phyloP scores from a whole-genome alignment of 2,329 filamentous ascomycete species.

The Elsinoe perseae region DNA sequence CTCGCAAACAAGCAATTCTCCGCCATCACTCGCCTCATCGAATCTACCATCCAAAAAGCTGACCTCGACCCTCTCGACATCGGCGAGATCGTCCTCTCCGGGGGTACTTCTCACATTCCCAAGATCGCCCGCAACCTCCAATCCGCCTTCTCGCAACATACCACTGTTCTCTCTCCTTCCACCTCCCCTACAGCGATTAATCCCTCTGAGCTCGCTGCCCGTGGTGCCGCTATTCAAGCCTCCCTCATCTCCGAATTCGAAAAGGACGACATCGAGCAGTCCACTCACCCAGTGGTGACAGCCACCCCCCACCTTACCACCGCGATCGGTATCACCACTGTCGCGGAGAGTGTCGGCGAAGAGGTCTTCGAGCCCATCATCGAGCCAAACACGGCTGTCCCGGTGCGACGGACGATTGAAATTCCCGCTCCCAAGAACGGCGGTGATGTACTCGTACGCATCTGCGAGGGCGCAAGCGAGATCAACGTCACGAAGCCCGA shows the following conservation, averaged over 20 bases:
- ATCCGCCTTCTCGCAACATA: conserved; percentile 72
- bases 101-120: conserved; percentile 87
- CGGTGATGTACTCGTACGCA: conserved; percentile 78
- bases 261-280: conserved; percentile 86
- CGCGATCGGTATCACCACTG: conserved; percentile 76
- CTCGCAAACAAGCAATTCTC: conserved; percentile 78
- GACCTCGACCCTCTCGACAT: conserved; percentile 86
- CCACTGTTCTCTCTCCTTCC: conserved; percentile 72
- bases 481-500: conserved; percentile 91
- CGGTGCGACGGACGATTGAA: conserved; percentile 75
- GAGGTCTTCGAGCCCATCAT: conserved; percentile 76
- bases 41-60: conserved; percentile 83
- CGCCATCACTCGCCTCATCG: conserved; percentile 77
- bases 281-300: conserved; percentile 88
- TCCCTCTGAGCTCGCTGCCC: conserved; percentile 80
- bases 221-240: conserved; percentile 91
- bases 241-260: conserved; percentile 94
- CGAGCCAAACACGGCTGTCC: conserved; percentile 77
- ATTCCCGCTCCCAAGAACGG: conserved; percentile 69
- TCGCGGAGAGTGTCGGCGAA: conserved; percentile 49
- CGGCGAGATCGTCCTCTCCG: conserved; percentile 87
- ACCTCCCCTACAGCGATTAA: conserved; percentile 74
- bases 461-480: conserved; percentile 80
- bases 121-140: conserved; percentile 78
- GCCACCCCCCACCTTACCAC: conserved; percentile 84